A percentile compares a stretch with the other conserved stretches of the same genome.
phyloP scores from a whole-genome alignment of 2,329 filamentous ascomycete species.

The Podosphaera xanthii region DNA sequence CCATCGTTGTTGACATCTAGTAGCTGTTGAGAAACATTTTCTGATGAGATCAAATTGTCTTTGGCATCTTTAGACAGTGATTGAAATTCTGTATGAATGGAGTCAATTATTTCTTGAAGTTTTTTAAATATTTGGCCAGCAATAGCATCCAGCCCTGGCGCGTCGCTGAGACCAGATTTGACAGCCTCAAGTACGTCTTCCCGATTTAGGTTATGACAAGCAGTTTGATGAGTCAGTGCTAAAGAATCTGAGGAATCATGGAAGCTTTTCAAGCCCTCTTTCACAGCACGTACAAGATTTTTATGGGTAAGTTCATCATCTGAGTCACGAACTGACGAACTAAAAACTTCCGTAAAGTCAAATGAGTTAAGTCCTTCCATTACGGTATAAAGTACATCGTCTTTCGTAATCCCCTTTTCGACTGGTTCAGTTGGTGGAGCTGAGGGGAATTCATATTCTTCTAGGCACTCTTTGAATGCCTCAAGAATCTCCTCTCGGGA shows the following conservation, averaged over 20 bases:
- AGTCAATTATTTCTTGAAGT: slow-evolving; percentile 41
- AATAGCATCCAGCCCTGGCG: slow-evolving; percentile 20
- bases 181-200: slow-evolving; percentile 34
- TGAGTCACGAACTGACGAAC: slow-evolving; percentile 31
- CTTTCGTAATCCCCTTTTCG: slow-evolving; percentile 30
- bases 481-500: slow-evolving; percentile 67
- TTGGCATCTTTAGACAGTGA: slow-evolving; percentile 41
- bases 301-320: slow-evolving; percentile 50
- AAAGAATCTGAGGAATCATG: slow-evolving; percentile 35
- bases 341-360: slow-evolving; percentile 20
- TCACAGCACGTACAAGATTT: slow-evolving; percentile 38
- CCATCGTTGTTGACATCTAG: slow-evolving; percentile 75
- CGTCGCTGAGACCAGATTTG: slow-evolving; percentile 29
- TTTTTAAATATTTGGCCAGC: slow-evolving; percentile 29
- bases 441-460: slow-evolving; percentile 58
- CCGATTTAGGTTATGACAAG: slow-evolving; percentile 22
- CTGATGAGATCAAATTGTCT: slow-evolving; percentile 57
- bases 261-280: slow-evolving; percentile 28
- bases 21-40: slow-evolving; percentile 68
- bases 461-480: slow-evolving; percentile 66
- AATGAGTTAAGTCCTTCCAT: slow-evolving; percentile 32
- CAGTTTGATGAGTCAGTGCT: slow-evolving; percentile 35
- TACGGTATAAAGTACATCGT: slow-evolving; percentile 41
- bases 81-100: slow-evolving; percentile 35
- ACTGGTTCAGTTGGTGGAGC: slow-evolving; percentile 33